A percentile compares a stretch with the other conserved stretches of the same genome.
These are phyloP conservation scores for Articulospora tetracladia DNA, from an alignment of 495 filamentous ascomycete species.

Conservation along the genomic window DNA sequence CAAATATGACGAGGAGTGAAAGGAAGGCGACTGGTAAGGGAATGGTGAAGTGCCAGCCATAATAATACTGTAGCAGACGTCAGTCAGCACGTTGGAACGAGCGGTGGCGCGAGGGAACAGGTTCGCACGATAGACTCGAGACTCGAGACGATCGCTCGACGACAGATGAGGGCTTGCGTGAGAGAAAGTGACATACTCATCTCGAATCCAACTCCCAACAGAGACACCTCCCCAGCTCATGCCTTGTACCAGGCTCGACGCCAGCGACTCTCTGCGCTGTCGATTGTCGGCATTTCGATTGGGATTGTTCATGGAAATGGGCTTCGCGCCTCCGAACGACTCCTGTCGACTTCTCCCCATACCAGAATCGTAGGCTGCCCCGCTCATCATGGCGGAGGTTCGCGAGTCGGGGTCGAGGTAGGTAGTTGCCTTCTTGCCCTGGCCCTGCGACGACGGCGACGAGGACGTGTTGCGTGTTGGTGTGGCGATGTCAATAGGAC, in stretches of 20 bases:
- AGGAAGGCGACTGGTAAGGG: constrained; percentile 85
- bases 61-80: constrained; percentile 65
- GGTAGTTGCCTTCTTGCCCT: constrained; percentile 40
- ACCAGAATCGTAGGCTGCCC: constrained; percentile 51
- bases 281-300: constrained; percentile 62
- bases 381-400: constrained; percentile 52
- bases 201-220: constrained; percentile 92
- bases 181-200: constrained; percentile 75
- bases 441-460: constrained; percentile 47
- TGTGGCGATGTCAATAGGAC: constrained; percentile 64
- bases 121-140: neutral
- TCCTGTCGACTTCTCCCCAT: constrained; percentile 56
- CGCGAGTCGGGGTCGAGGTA: constrained; percentile 38
- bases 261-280: constrained; percentile 76
- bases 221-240: constrained; percentile 99
- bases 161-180: neutral
- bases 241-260: constrained; percentile 81
- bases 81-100: constrained; percentile 15
- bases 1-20: constrained; percentile 95
- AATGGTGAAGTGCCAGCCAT: constrained; percentile 97
- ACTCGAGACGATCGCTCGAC: constrained; percentile 2
- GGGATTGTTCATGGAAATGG: constrained; percentile 77
- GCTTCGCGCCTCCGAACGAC: constrained; percentile 75
- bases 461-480: constrained; percentile 53
- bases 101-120: constrained; percentile 7